These are phyloP conservation scores for Rhizopus arrhizus DNA, from an alignment of 371 early-diverging fungal species.

Conservation along the genomic window DNA sequence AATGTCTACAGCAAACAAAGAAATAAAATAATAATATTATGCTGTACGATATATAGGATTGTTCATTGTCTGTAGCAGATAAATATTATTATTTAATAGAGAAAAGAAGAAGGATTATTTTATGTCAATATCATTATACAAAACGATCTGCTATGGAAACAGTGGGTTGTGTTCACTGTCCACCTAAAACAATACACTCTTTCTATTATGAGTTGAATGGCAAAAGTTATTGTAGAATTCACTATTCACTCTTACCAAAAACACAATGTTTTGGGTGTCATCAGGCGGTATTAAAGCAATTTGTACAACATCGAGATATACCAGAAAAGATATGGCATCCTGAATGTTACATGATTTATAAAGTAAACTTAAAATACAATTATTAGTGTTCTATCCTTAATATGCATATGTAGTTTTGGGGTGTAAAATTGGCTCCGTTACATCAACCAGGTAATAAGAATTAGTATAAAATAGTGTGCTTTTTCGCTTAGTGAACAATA, in stretches of 20 bases:
- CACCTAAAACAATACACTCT: constrained; percentile 49
- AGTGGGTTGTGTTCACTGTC: constrained; percentile 26
- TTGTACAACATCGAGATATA: constrained; percentile 80
- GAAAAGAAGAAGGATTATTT: constrained; percentile 14
- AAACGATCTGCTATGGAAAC: constrained; percentile 19
- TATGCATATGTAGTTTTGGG: constrained; percentile 61
- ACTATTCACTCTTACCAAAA: constrained; percentile 84
- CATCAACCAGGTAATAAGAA: constrained; percentile 18
- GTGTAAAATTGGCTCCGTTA: constrained; percentile 61
- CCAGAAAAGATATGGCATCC: constrained; percentile 93
- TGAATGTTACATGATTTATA: constrained; percentile 94
- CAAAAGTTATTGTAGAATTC: constrained; percentile 86
- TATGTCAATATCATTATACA: constrained; percentile 36
- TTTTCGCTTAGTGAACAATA: neutral
- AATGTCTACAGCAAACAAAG: neutral
- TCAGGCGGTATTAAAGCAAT: constrained; percentile 90
- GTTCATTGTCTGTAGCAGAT: constrained; percentile 25
- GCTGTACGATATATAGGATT: constrained; percentile 25
- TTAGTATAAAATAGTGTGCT: neutral
- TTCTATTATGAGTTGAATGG: constrained; percentile 81
- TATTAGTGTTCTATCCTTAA: constrained; percentile 15
- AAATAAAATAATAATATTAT: constrained; percentile 4
- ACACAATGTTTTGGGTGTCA: constrained; percentile 93
- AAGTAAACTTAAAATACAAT: constrained; percentile 19
- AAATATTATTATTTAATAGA: constrained; percentile 27